phyloP scores from a whole-genome alignment of 805 yeast species.

The Zygoascus ofunaensis region DNA sequence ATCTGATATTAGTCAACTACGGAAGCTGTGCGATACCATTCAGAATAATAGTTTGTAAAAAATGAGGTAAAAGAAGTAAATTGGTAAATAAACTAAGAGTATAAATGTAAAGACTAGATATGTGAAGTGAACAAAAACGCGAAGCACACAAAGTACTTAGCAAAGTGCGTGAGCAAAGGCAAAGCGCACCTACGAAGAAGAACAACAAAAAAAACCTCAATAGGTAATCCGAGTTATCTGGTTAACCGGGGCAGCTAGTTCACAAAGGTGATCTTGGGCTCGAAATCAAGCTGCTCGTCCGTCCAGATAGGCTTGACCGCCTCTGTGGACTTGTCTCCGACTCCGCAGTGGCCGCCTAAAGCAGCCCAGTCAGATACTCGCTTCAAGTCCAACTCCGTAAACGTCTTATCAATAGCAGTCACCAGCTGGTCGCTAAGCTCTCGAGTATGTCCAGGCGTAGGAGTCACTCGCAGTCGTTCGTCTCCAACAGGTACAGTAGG shows the following conservation, averaged over 20 bases:
- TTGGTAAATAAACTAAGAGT: no score
- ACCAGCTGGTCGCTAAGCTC: slow-evolving; percentile 69
- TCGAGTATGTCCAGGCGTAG: slow-evolving; percentile 91
- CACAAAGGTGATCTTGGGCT: not conserved
- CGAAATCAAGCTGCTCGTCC: slow-evolving; percentile 49
- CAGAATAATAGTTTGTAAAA: not conserved
- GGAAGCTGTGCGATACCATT: not conserved
- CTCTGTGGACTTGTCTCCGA: slow-evolving; percentile 48
- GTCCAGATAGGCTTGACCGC: slow-evolving; percentile 74
- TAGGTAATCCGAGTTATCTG: no score
- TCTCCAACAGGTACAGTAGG: slow-evolving; percentile 96
- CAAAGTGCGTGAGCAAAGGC: no score
- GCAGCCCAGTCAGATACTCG: slow-evolving; percentile 69
- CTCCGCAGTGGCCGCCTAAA: slow-evolving; percentile 86
- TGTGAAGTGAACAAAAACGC: no score
- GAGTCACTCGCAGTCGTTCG: slow-evolving; percentile 95
- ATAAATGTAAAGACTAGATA: no score
- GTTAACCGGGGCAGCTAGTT: no score
- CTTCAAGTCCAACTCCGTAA: slow-evolving; percentile 62
- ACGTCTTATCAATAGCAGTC: slow-evolving; percentile 71
- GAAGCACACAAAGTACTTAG: no score
- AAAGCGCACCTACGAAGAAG: no score
- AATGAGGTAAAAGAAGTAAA: no score
- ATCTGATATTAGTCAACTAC: slow-evolving; percentile 5
- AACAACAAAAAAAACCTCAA: no score